Evolutionary conservation across 2,329 filamentous ascomycete species (phyloP), one percentile per base, ranked within the genome.

Genomic region (Aureobasidium sp.): DNA sequence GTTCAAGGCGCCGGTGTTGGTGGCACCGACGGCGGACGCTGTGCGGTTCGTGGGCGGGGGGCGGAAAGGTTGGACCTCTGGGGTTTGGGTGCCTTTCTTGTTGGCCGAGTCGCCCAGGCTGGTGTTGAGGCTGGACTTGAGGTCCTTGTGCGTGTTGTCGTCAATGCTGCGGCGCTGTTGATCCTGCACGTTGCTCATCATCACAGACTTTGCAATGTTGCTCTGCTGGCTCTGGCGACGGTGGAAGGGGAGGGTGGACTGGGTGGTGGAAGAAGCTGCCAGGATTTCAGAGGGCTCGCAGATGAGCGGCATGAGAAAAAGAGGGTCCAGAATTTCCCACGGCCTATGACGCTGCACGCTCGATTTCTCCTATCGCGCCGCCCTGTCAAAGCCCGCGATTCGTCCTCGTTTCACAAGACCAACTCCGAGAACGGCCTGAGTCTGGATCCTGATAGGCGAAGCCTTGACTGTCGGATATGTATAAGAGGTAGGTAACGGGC

Each of bases 1-100:
- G 66, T 79, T 83, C 71, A 85, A 69, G 37, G 82, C 80, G 49
- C 58, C 57, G n/a, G 58, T 62, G 6, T 54, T 50, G 17, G 31
- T 59, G 21, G 46, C 50, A 21, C 35, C 33, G 33, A 51, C 45
- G 38, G 23, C 27, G 40, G 57, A 53, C n/a, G 51, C 45, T 53
- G 35, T 58, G 43, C 50, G 37, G 53, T 31, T 49, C 27, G 60
- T 49, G 17, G 43, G 60, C n/a, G 19, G 42, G 37, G 55, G 55
- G 43, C 55, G 55, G 33, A 58, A 38, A 27, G 55, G 23, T 33
- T 58, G 55, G 25, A 38, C 10, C 15, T 47, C 27, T 21, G 42
- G 42, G 7, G 42, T 43, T 6, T 37, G 42, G 17, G 55, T 27
- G 37, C 53, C 53, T 21, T 49, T 38, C 25, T 31, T 43, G 29